These are phyloP conservation scores for Lophiostoma macrostomum DNA, from an alignment of 495 filamentous ascomycete genomes.

Conservation along the genomic window DNA sequence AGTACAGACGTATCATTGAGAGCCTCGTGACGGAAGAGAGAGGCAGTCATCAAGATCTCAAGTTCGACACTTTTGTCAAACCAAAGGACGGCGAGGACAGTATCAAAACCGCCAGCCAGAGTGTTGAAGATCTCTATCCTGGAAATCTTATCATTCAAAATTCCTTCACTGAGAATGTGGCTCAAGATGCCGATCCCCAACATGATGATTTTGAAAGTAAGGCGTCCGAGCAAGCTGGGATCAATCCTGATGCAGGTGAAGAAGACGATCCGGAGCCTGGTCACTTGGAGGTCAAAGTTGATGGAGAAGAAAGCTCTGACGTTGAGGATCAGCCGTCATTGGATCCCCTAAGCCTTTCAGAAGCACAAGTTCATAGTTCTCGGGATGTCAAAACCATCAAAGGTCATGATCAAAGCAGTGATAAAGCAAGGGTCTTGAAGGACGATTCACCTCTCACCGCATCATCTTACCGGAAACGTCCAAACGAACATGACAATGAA, in stretches of 20 bases:
- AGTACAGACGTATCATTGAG: conserved; percentile 63
- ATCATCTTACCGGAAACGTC: conserved; percentile 11
- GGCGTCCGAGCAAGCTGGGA: neutral
- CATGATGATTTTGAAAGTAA: neutral
- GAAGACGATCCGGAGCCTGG: conserved; percentile 1
- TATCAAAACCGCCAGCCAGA: conserved; percentile 74
- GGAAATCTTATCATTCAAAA: conserved; percentile 49
- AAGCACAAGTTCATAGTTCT: conserved; percentile 5
- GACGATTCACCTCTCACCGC: too few relatives aligned
- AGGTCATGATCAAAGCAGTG: conserved; percentile 3
- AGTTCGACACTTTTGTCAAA: conserved; percentile 64
- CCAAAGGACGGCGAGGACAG: conserved; percentile 50
- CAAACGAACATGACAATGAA: neutral
- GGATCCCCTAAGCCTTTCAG: conserved; percentile 24
- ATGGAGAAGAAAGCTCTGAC: neutral
- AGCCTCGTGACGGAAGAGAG: conserved; percentile 62
- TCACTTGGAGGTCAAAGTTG: too few relatives aligned
- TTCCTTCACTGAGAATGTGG: neutral
- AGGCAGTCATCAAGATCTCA: conserved; percentile 47
- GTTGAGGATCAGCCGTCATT: conserved; percentile 8
- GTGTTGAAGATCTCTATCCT: conserved; percentile 80
- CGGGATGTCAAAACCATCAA: neutral
- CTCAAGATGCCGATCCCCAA: neutral
- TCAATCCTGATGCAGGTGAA: conserved; percentile 1
- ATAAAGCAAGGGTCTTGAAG: neutral